phyloP scores from a whole-genome alignment of 306 rosid species.

The Cyamopsis tetragonoloba region DNA sequence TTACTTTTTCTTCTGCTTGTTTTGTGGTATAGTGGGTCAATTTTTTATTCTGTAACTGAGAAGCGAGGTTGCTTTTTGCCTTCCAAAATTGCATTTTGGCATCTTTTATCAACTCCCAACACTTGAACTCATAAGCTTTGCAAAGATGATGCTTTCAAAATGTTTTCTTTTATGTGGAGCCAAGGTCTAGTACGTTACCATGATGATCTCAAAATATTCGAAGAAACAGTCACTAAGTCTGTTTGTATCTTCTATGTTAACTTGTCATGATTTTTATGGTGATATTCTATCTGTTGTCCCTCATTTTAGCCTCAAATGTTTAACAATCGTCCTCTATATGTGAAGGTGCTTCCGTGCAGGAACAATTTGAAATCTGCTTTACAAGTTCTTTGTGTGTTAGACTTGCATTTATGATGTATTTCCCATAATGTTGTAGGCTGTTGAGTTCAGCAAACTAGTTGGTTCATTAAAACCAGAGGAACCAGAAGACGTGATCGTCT shows the following conservation, averaged over 20 bases:
- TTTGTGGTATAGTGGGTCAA: not conserved
- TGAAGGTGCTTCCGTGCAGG: conserved; percentile 15
- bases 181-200: not conserved
- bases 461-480: conserved; percentile 79
- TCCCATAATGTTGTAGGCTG: conserved; percentile 56
- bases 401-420: conserved; percentile 26
- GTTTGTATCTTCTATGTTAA: not conserved
- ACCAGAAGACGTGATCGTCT: conserved; percentile 81
- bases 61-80: conserved; percentile 8
- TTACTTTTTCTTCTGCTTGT: not conserved
- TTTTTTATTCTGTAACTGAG: not conserved
- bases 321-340: not conserved
- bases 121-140: conserved; percentile 14
- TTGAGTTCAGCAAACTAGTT: conserved; percentile 88
- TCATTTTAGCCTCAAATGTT: conserved; percentile 10
- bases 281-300: not conserved
- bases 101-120: not conserved
- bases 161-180: not conserved
- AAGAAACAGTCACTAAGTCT: not conserved
- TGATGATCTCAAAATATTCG: conserved; percentile 4
- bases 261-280: conserved; percentile 3
- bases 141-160: not conserved
- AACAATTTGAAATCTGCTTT: not conserved
- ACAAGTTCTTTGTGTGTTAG: conserved; percentile 10
- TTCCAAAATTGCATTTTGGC: not conserved